These are phyloP conservation scores for Neospermospora avenae DNA, from an alignment of 2,329 filamentous ascomycete species.

Conservation along the genomic window DNA sequence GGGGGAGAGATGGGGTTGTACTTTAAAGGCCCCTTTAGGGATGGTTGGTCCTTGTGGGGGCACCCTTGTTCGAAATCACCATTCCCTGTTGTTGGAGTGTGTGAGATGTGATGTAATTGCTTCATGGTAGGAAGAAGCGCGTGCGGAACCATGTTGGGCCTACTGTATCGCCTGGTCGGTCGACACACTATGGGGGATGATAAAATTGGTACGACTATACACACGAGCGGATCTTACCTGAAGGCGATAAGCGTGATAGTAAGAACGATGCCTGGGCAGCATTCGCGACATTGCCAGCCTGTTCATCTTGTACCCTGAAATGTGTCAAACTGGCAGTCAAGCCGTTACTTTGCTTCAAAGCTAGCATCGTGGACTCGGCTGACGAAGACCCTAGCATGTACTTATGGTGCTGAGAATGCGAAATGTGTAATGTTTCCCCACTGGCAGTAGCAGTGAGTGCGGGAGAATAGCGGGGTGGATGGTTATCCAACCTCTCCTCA, in stretches of 20 bases:
- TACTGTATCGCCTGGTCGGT: conserved; percentile 5
- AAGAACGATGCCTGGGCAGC: conserved; percentile 39
- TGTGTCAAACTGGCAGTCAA: not conserved
- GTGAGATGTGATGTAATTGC: not conserved
- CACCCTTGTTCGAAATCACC: not conserved
- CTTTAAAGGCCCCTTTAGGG: conserved; percentile 2
- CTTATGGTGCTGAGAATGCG: not conserved
- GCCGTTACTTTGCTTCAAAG: conserved; percentile 52
- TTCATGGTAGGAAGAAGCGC: not conserved
- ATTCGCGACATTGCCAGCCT: not conserved
- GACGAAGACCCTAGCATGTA: conserved; percentile 39
- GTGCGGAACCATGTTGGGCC: not conserved
- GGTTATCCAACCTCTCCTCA: not conserved
- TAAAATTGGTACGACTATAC: not conserved
- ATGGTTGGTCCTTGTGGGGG: not conserved
- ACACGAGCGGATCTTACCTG: conserved; percentile 41
- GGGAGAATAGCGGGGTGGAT: conserved; percentile 1
- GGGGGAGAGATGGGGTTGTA: too few relatives aligned
- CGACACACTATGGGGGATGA: not conserved
- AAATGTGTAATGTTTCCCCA: not conserved
- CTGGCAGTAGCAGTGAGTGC: not conserved
- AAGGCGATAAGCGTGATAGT: conserved; percentile 59
- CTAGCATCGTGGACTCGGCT: conserved; percentile 56
- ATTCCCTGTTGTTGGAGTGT: not conserved
- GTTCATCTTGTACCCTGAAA: not conserved